Percentiles rank a stretch among this genome's conserved stretches.
Conservation (phyloP, 2,329 filamentous ascomycete genomes). For the Alternaria metachromatica region DNA sequence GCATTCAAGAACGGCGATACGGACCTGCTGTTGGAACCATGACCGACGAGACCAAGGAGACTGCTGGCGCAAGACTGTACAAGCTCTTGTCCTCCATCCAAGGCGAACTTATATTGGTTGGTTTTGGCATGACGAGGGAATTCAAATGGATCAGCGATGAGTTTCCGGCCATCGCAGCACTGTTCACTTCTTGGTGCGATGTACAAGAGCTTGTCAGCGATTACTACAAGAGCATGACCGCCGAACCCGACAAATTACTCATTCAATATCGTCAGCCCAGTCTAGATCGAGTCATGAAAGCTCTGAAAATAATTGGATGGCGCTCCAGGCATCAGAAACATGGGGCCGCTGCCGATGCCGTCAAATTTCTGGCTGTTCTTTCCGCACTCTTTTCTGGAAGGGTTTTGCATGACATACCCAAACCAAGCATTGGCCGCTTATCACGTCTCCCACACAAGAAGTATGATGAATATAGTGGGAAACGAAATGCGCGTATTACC, state of each 20-base stretch:
- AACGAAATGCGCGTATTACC: background rate
- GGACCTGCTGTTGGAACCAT: background rate
- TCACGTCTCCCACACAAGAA: background rate
- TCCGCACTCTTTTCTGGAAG: background rate
- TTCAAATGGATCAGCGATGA: background rate
- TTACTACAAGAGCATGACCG: background rate
- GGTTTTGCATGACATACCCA: background rate
- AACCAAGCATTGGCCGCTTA: background rate
- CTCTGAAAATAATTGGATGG: background rate
- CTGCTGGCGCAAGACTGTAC: background rate
- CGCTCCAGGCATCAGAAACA: background rate
- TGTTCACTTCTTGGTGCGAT: background rate
- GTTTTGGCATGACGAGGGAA: background rate
- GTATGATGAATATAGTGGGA: background rate
- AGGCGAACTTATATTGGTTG: background rate
- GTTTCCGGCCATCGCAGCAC: background rate
- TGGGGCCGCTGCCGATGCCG: background rate
- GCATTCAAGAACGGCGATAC: background rate
- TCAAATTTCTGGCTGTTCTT: background rate
- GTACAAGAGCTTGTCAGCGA: background rate
- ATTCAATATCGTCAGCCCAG: background rate
- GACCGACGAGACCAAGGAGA: background rate
- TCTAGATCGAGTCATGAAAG: background rate
- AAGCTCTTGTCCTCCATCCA: background rate
- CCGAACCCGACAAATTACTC: background rate